These are phyloP conservation scores for Hagleromyces aurorensis DNA, from an alignment of 805 yeast species.

Conservation along the genomic window DNA sequence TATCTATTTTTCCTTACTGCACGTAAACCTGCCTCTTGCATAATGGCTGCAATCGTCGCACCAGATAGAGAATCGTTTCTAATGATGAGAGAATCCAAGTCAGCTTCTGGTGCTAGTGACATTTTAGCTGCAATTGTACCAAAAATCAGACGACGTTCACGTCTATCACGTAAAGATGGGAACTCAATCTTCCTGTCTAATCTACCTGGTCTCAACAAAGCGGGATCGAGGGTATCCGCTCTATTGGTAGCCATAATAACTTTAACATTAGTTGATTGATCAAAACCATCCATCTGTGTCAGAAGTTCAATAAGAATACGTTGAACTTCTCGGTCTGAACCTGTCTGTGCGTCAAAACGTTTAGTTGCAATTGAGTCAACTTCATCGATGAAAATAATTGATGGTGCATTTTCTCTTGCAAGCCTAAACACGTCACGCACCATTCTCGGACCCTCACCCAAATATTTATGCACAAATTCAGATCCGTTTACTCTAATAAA, in stretches of 20 bases:
- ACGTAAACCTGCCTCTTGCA: constrained; percentile 99
- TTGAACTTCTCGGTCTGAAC: constrained; percentile 99
- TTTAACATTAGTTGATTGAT: constrained; percentile 89
- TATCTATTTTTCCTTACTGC: constrained; percentile 98
- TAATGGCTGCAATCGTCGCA: constrained; percentile 95
- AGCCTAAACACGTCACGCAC: constrained; percentile 96
- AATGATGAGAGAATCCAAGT: constrained; percentile 85
- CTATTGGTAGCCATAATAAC: constrained; percentile 99
- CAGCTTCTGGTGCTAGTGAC: constrained; percentile 97
- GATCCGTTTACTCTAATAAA: constrained; percentile 97
- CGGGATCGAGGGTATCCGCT: constrained; percentile 99
- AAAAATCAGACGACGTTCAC: constrained; percentile 95
- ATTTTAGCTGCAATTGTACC: constrained; percentile 93
- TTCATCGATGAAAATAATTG: constrained; percentile 96
- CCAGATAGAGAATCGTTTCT: constrained; percentile 97
- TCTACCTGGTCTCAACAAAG: constrained; percentile 96
- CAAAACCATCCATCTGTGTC: constrained; percentile 99
- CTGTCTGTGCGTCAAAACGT: constrained; percentile 98
- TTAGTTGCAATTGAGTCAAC: constrained; percentile 98
- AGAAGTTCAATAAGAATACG: constrained; percentile 91
- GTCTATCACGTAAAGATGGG: constrained; percentile 91
- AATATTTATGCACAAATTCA: constrained; percentile 94
- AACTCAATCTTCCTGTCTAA: constrained; percentile 96
- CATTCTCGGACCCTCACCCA: constrained; percentile 99
- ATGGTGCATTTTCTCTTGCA: constrained; percentile 95